phyloP scores from a whole-genome alignment of 805 yeast species.

The Monosporozyma unispora region DNA sequence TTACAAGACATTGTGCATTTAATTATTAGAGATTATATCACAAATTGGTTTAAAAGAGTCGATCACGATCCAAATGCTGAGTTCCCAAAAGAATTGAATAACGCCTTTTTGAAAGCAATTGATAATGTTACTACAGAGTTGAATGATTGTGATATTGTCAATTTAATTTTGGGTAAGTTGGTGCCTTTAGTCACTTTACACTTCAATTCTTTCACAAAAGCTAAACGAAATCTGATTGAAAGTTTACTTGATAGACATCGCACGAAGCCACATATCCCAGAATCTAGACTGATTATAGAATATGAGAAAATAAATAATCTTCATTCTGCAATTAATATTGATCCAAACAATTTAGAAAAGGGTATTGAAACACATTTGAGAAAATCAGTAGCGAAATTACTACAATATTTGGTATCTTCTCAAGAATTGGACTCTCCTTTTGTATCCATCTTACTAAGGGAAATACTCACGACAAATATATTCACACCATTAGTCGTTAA shows the following conservation, averaged over 20 bases:
- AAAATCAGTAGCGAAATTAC: constrained; percentile 28
- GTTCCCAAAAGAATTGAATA: constrained; percentile 36
- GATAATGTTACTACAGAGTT: constrained; percentile 36
- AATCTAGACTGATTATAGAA: constrained; percentile 35
- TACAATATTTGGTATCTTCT: constrained; percentile 43
- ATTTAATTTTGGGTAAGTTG: constrained; percentile 46
- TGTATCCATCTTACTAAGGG: constrained; percentile 45
- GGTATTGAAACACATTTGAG: constrained; percentile 46
- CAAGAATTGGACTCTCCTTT: constrained; percentile 39
- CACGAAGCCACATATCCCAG: constrained; percentile 11
- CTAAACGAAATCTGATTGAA: neutral
- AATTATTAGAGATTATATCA: constrained; percentile 46
- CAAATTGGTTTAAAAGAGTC: constrained; percentile 47
- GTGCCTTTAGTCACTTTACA: constrained; percentile 64
- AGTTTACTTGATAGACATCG: neutral
- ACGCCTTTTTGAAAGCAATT: constrained; percentile 37
- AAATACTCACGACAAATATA: constrained; percentile 52
- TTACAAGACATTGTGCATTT: constrained; percentile 37
- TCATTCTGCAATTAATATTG: constrained; percentile 47
- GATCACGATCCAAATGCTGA: constrained; percentile 19
- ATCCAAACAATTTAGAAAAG: constrained; percentile 27
- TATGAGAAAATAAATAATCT: constrained; percentile 34
- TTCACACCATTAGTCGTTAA: constrained; percentile 42
- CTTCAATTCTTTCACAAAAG: constrained; percentile 28
- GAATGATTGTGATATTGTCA: constrained; percentile 41